These are phyloP conservation scores for Podila verticillata DNA, from an alignment of 192 early-diverging fungal species.

Conservation along the genomic window DNA sequence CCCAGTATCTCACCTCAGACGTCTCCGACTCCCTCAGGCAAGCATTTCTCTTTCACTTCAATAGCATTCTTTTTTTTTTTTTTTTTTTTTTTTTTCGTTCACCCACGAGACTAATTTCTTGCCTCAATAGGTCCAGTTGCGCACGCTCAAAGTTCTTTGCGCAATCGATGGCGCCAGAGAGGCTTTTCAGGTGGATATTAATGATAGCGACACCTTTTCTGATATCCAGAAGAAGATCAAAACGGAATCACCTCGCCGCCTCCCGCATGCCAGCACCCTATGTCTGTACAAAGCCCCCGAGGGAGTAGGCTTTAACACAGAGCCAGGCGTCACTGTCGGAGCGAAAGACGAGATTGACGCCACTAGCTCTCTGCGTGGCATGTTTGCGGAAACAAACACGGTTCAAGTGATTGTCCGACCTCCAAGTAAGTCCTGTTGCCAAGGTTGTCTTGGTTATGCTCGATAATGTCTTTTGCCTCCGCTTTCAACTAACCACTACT, in stretches of 20 bases:
- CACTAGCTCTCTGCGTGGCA: slow-evolving; percentile 21
- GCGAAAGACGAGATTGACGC: slow-evolving; percentile 13
- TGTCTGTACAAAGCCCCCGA: slow-evolving; percentile 17
- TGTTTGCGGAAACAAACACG: slow-evolving; percentile 30
- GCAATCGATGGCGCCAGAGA: slow-evolving; percentile 10
- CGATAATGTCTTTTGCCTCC: background rate
- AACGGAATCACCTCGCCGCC: background rate
- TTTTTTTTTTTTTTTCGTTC: too few relatives aligned
- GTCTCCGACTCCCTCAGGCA: slow-evolving; percentile 10
- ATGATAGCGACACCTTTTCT: slow-evolving; percentile 9
- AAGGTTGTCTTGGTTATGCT: background rate
- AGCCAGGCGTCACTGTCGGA: slow-evolving; percentile 28
- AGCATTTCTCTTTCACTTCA: slow-evolving; percentile 1
- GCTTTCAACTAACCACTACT: slow-evolving; percentile 4
- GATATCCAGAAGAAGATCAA: slow-evolving; percentile 17
- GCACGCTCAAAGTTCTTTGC: slow-evolving; percentile 24
- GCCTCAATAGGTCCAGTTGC: slow-evolving; percentile 3
- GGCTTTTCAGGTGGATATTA: slow-evolving; percentile 21
- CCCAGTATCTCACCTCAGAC: slow-evolving; percentile 3
- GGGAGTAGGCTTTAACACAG: slow-evolving; percentile 12
- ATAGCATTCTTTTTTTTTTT: background rate
- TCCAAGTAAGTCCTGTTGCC: slow-evolving; percentile 14
- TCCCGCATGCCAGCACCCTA: background rate
- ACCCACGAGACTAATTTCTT: background rate
- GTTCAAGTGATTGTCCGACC: slow-evolving; percentile 34